Evolutionary conservation across 192 early-diverging fungal species (phyloP).

Genomic region (Rhizophagus prolifer): DNA sequence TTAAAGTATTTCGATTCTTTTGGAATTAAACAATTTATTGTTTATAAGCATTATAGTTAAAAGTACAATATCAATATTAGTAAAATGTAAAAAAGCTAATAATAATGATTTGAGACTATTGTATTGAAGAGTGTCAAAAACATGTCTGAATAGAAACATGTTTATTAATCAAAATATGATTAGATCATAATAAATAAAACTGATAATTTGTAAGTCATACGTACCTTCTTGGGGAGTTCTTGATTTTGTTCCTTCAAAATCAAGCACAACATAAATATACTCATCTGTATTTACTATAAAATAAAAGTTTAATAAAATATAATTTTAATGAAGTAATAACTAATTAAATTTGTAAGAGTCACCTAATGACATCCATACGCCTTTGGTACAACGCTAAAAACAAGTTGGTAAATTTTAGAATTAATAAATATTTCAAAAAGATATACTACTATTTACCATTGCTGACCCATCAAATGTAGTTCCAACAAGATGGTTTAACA

Average conservation of each 20-base stretch:
- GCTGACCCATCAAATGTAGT: conserved; percentile 23
- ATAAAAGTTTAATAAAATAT: background rate
- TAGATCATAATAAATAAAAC: too few relatives aligned
- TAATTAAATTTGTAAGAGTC: background rate
- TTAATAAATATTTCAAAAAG: too few relatives aligned
- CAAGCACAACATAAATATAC: background rate
- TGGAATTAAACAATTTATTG: too few relatives aligned
- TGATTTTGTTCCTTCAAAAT: conserved; percentile 26
- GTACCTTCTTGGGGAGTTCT: conserved; percentile 24
- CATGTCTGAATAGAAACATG: background rate
- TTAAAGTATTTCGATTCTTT: conserved; percentile 22
- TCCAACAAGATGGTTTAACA: background rate
- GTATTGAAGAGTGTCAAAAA: conserved; percentile 15
- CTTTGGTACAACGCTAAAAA: background rate
- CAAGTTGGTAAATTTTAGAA: too few relatives aligned
- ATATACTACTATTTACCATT: conserved; percentile 11
- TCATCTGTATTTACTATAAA: background rate
- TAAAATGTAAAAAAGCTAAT: background rate
- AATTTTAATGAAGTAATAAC: background rate
- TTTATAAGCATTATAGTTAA: background rate
- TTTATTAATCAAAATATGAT: background rate
- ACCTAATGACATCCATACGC: conserved; percentile 30
- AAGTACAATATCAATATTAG: too few relatives aligned
- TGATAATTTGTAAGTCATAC: too few relatives aligned
- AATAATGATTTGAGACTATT: background rate